Percentiles rank a stretch among this genome's conserved stretches.
These are phyloP conservation scores for Aspergillus baeticus DNA, from an alignment of 495 filamentous ascomycete genomes.

Conservation along the genomic window DNA sequence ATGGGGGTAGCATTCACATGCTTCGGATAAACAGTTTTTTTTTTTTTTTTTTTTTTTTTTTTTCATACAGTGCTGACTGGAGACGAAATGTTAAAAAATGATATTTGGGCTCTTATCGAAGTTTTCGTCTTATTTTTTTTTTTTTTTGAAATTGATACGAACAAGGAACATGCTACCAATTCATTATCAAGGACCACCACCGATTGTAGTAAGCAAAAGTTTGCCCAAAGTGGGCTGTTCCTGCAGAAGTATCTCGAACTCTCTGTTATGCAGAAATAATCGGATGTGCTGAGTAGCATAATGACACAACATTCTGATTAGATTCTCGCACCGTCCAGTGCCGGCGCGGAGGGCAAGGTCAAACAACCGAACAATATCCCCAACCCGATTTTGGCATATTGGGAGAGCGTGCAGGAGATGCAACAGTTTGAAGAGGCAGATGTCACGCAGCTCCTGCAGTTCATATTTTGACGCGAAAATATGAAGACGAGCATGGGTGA, in stretches of 20 bases:
- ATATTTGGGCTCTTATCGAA: too few relatives aligned
- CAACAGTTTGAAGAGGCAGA: not conserved
- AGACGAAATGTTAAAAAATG: too few relatives aligned
- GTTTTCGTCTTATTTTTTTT: too few relatives aligned
- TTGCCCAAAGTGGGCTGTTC: constrained; percentile 1
- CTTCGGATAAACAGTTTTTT: too few relatives aligned
- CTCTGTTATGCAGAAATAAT: not conserved
- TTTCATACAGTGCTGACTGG: too few relatives aligned
- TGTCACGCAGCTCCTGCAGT: not conserved
- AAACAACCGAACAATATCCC: not conserved
- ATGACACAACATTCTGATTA: not conserved
- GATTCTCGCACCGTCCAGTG: not conserved
- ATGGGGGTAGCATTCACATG: too few relatives aligned
- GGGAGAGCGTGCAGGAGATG: not conserved
- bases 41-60: too few relatives aligned
- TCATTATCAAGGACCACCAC: not conserved
- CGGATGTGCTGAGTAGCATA: not conserved
- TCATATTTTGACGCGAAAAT: not conserved
- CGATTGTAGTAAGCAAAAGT: not conserved
- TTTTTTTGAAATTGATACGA: too few relatives aligned
- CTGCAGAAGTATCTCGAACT: constrained; percentile 2
- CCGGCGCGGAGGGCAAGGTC: not conserved
- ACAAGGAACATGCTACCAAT: too few relatives aligned
- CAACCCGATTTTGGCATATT: not conserved
- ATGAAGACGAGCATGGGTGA: not conserved